Percentiles rank a stretch among this genome's conserved stretches.
These are phyloP conservation scores for Plasmodium yoelii DNA, from an alignment of 169 alveolate species.

Conservation along the genomic window DNA sequence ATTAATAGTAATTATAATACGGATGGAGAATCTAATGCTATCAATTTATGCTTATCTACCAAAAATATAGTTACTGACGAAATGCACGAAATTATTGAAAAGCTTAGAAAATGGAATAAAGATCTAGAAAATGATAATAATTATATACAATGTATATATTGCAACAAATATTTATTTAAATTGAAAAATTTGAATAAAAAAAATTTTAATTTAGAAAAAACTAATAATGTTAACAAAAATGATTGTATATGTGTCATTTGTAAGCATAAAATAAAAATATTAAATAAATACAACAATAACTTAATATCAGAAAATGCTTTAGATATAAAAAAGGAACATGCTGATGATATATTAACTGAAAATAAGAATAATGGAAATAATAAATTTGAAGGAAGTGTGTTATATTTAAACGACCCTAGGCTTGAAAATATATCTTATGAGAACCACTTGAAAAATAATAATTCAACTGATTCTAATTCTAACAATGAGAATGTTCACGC, in stretches of 20 bases:
- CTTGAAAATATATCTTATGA: neutral
- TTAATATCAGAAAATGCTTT: neutral
- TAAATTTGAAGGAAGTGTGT: neutral
- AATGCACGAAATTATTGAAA: conserved; percentile 44
- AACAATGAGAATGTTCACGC: no score
- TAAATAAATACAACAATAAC: conserved; percentile 37
- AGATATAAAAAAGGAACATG: conserved; percentile 6
- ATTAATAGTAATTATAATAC: neutral
- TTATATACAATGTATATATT: conserved; percentile 47
- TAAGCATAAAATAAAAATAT: conserved; percentile 42
- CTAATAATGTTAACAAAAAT: conserved; percentile 23
- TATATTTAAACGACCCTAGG: no score
- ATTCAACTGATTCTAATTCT: neutral
- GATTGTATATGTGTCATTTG: conserved; percentile 35
- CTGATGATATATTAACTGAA: conserved; percentile 5
- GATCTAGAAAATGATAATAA: conserved; percentile 17
- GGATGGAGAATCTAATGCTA: neutral
- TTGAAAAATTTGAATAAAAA: conserved; percentile 12
- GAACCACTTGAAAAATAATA: neutral
- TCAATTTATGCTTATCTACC: neutral
- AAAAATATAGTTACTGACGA: conserved; percentile 14
- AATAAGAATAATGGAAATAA: conserved; percentile 3
- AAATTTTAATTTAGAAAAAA: conserved; percentile 10
- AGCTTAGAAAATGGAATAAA: conserved; percentile 37
- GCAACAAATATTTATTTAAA: conserved; percentile 59